Percentiles rank a stretch among this genome's conserved stretches.
Conservation (phyloP, 768 basidiomycete genomes). For the Fomitopsis serialis region DNA sequence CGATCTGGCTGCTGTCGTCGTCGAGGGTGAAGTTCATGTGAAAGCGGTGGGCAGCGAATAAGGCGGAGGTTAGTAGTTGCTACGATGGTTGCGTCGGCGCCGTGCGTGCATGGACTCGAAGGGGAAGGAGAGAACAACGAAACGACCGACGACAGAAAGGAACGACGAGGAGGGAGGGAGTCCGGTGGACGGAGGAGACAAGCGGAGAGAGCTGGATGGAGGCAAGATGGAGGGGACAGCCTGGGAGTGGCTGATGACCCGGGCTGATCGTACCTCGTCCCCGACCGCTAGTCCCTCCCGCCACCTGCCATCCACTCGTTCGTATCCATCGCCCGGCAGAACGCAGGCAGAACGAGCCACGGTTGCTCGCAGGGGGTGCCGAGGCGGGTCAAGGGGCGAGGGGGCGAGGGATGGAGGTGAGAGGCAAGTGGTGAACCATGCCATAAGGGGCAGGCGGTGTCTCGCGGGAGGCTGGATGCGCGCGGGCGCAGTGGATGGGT, state of each 20-base stretch:
- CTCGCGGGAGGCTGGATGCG: no score
- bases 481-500: no score
- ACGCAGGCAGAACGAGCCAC: no score
- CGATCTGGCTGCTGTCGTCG: slow-evolving; percentile 20
- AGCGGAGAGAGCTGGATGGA: not conserved
- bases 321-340: not conserved
- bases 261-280: not conserved
- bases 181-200: not conserved
- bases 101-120: not conserved
- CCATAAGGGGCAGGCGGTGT: no score
- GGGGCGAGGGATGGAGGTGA: no score
- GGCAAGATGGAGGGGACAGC: not conserved
- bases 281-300: not conserved
- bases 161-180: not conserved
- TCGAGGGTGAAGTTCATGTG: slow-evolving; percentile 26
- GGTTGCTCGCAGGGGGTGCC: no score
- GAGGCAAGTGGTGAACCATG: no score
- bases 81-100: not conserved
- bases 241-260: not conserved
- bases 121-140: not conserved
- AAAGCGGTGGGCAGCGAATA: not conserved
- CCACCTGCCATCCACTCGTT: not conserved
- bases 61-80: not conserved
- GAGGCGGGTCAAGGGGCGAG: no score
- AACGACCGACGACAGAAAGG: not conserved